phyloP scores from a whole-genome alignment of 1,284 basidiomycete species.

The Moniliophthora roreri region DNA sequence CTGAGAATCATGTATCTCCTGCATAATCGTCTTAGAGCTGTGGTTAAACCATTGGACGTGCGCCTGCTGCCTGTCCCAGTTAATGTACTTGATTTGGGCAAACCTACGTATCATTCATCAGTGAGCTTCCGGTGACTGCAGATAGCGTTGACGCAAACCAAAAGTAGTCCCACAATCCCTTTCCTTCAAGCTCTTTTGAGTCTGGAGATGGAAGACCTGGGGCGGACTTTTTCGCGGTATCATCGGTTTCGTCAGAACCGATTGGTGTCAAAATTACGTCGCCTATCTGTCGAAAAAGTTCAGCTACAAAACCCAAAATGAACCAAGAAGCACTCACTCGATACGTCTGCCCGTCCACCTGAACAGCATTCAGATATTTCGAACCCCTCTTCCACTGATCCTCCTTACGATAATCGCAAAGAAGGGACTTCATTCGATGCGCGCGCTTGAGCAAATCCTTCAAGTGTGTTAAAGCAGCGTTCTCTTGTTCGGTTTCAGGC shows the following conservation, averaged over 20 bases:
- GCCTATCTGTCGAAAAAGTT: conserved; percentile 42
- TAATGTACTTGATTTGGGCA: conserved; percentile 56
- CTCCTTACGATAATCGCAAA: conserved; percentile 23
- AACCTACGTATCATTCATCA: conserved; percentile 46
- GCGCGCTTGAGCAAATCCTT: conserved; percentile 6
- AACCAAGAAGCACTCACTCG: conserved; percentile 26
- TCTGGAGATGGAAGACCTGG: conserved; percentile 23
- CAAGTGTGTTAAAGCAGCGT: conserved; percentile 22
- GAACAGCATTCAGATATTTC: conserved; percentile 29
- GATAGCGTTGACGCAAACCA: conserved; percentile 41
- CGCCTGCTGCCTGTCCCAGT: conserved; percentile 36
- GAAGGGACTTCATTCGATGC: not conserved
- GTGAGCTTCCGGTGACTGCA: conserved; percentile 1
- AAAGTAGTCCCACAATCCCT: conserved; percentile 53
- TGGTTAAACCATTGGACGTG: conserved; percentile 76
- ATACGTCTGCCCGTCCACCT: conserved; percentile 37
- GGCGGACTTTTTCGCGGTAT: not conserved
- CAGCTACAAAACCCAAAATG: not conserved
- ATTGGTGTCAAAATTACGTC: conserved; percentile 54
- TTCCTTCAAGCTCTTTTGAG: conserved; percentile 31
- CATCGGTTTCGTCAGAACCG: too few species aligned
- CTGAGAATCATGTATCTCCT: conserved; percentile 57
- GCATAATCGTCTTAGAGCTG: conserved; percentile 48
- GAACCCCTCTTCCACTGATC: conserved; percentile 26
- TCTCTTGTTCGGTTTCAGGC: conserved; percentile 14